phyloP scores from a whole-genome alignment of 2,329 filamentous ascomycete species.

The Ophiosphaerella herpotricha region DNA sequence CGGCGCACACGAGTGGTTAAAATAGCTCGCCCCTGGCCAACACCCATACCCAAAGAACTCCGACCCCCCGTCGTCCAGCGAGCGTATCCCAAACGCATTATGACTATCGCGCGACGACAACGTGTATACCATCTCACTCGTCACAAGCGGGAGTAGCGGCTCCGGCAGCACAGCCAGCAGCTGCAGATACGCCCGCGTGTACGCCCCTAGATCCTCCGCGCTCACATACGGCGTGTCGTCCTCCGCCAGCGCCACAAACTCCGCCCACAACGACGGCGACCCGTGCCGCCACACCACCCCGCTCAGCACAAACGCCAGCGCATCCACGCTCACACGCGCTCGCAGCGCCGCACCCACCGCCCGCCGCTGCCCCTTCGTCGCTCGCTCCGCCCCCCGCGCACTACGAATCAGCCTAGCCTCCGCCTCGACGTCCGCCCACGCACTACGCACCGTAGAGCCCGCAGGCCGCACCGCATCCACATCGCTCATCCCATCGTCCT shows the following conservation, averaged over 20 bases:
- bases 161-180: conserved; percentile 48
- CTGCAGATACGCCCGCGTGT: conserved; percentile 50
- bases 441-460: conserved; percentile 29
- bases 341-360: conserved; percentile 38
- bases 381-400: conserved; percentile 18
- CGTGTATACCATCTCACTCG: conserved; percentile 38
- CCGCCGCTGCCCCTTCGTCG: conserved; percentile 40
- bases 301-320: conserved; percentile 50
- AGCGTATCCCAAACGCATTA: conserved; percentile 55
- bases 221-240: conserved; percentile 51
- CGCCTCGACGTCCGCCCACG: conserved; percentile 29
- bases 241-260: conserved; percentile 45
- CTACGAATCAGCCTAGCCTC: conserved; percentile 35
- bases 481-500: conserved; percentile 43
- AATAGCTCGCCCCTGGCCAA: conserved; percentile 54
- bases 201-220: conserved; percentile 45
- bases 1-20: conserved; percentile 54
- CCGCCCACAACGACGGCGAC: conserved; percentile 35
- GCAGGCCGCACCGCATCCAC: conserved; percentile 31
- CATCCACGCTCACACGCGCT: conserved; percentile 36
- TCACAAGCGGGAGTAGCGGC: conserved; percentile 41
- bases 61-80: conserved; percentile 50
- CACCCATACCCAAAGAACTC: conserved; percentile 57
- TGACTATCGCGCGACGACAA: conserved; percentile 50
- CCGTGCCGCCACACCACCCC: conserved; percentile 43